Evolutionary conservation across 192 early-diverging fungal species (phyloP).

Genomic region (Geranomyces variabilis): DNA sequence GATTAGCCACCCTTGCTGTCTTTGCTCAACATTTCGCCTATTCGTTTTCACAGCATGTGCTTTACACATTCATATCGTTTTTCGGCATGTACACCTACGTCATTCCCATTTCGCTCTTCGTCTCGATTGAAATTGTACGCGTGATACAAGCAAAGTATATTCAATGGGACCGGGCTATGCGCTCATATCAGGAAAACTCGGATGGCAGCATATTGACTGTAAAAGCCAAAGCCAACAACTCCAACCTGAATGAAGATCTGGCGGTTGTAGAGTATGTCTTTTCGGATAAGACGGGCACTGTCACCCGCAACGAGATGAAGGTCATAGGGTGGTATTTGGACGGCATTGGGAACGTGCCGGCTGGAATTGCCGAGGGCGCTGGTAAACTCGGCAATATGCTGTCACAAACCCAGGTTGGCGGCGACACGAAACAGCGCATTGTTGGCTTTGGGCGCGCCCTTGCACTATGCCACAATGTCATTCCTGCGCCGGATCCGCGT

Average conservation of each 20-base stretch:
- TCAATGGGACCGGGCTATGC: conserved; percentile 67
- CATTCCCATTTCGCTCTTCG: conserved; percentile 76
- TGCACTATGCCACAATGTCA: conserved; percentile 78
- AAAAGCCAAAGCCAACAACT: conserved; percentile 52
- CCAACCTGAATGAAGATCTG: conserved; percentile 76
- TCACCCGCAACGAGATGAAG: conserved; percentile 61
- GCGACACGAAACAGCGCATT: conserved; percentile 20
- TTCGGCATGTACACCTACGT: conserved; percentile 69
- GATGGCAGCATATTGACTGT: conserved; percentile 33
- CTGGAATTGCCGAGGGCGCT: conserved; percentile 13
- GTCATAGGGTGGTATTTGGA: conserved; percentile 58
- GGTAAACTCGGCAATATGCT: conserved; percentile 4
- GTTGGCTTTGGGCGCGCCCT: conserved; percentile 69
- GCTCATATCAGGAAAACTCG: conserved; percentile 5
- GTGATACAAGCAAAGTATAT: conserved; percentile 68
- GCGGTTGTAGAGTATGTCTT: conserved; percentile 88
- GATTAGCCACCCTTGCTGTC: too few species aligned
- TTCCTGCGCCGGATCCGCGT: conserved; percentile 51
- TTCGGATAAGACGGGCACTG: conserved; percentile 67
- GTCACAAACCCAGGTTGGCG: conserved; percentile 32
- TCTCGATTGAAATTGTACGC: conserved; percentile 72
- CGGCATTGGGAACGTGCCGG: conserved; percentile 11
- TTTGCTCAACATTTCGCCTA: too few species aligned
- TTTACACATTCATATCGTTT: conserved; percentile 43
- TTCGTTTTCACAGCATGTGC: conserved; percentile 33